A percentile compares a stretch with the other conserved stretches of the same genome.
These are phyloP conservation scores for Podospora didyma DNA, from an alignment of 495 filamentous ascomycete species.

Conservation along the genomic window DNA sequence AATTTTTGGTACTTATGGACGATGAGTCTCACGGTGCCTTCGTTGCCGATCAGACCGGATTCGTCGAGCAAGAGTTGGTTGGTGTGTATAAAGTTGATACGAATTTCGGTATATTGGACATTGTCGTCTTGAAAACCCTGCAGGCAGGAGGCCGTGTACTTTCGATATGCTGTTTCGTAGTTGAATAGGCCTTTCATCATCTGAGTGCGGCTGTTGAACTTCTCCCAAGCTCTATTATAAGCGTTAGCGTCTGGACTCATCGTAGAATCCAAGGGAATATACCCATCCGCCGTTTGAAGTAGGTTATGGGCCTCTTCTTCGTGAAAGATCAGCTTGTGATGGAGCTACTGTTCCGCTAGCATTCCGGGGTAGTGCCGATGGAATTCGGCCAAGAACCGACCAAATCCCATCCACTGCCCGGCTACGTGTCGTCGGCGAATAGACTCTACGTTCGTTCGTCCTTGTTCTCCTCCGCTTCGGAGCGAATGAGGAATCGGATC, in stretches of 20 bases:
- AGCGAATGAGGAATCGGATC: constrained; percentile 46
- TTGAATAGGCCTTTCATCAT: constrained; percentile 60
- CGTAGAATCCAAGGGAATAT: neutral
- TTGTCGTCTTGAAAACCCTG: constrained; percentile 50
- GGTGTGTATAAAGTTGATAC: constrained; percentile 53
- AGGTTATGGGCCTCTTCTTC: neutral
- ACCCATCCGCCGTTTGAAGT: constrained; percentile 20
- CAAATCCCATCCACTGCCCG: neutral
- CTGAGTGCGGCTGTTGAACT: constrained; percentile 51
- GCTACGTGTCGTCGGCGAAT: neutral
- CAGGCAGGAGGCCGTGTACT: constrained; percentile 44
- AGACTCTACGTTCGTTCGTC: neutral
- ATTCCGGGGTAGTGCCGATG: neutral
- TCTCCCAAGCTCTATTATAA: constrained; percentile 47
- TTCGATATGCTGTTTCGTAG: constrained; percentile 48
- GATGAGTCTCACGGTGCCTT: constrained; percentile 47
- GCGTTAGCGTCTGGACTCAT: constrained; percentile 1
- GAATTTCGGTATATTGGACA: constrained; percentile 55
- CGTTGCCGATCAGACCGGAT: constrained; percentile 35
- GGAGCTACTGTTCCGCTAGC: neutral
- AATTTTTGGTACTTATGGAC: constrained; percentile 46
- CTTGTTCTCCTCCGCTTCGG: neutral
- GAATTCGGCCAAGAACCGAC: neutral
- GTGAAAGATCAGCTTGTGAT: neutral
- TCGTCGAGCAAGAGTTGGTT: constrained; percentile 48